Conservation (phyloP, 2,329 filamentous ascomycete genomes). For the Fusarium gaditjirri region DNA sequence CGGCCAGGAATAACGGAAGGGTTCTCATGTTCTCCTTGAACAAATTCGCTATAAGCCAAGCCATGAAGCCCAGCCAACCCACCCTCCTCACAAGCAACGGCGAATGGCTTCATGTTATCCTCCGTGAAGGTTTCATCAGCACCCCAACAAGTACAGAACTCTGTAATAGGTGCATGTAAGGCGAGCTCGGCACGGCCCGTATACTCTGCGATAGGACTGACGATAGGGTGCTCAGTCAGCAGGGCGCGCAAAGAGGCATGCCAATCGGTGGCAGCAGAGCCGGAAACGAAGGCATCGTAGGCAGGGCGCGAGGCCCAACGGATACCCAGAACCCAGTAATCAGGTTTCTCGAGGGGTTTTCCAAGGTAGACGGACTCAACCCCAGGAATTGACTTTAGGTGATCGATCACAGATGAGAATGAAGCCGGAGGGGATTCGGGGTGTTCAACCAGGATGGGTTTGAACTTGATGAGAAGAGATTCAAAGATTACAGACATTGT, state of each 20-base stretch:
- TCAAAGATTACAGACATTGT: slow-evolving; percentile 46
- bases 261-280: slow-evolving; percentile 54
- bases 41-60: slow-evolving; percentile 49
- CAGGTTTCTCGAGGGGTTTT: slow-evolving; percentile 49
- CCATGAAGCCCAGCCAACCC: slow-evolving; percentile 47
- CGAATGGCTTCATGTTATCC: slow-evolving; percentile 46
- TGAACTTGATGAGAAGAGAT: slow-evolving; percentile 49
- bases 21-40: slow-evolving; percentile 44
- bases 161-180: slow-evolving; percentile 52
- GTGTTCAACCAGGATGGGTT: slow-evolving; percentile 40
- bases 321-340: slow-evolving; percentile 48
- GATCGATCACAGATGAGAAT: slow-evolving; percentile 42
- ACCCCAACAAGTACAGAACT: slow-evolving; percentile 52
- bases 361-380: slow-evolving; percentile 50
- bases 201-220: slow-evolving; percentile 36
- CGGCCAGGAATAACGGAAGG: slow-evolving; percentile 44
- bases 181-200: slow-evolving; percentile 40
- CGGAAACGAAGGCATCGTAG: slow-evolving; percentile 54
- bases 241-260: slow-evolving; percentile 51
- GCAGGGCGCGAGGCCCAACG: slow-evolving; percentile 50
- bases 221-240: slow-evolving; percentile 41
- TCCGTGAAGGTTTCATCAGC: slow-evolving; percentile 47
- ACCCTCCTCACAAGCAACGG: slow-evolving; percentile 36
- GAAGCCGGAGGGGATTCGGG: slow-evolving; percentile 43
- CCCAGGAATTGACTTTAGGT: slow-evolving; percentile 48